Percentiles rank a stretch among this genome's conserved stretches.
Conservation (phyloP, 2,329 filamentous ascomycete species). For the Juglanconis oblonga region DNA sequence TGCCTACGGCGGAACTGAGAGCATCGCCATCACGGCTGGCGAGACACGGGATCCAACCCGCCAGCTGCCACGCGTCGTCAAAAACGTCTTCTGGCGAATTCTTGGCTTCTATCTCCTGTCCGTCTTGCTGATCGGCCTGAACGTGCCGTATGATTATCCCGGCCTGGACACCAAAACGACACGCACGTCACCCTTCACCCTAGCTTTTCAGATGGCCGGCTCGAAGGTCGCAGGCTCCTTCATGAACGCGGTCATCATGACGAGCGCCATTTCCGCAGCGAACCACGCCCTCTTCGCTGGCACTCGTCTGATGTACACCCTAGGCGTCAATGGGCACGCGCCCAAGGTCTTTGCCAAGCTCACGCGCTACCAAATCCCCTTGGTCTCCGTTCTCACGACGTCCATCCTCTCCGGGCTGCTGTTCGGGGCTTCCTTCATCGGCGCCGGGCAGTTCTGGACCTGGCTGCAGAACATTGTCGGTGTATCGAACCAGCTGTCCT, state of each 20-base stretch:
- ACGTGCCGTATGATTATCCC: slow-evolving; percentile 55
- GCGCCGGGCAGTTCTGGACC: slow-evolving; percentile 62
- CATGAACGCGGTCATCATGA: slow-evolving; percentile 61
- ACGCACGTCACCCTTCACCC: slow-evolving; percentile 57
- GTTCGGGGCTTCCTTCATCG: slow-evolving; percentile 64
- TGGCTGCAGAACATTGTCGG: slow-evolving; percentile 68
- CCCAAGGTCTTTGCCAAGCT: slow-evolving; percentile 50
- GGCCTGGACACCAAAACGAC: slow-evolving; percentile 39
- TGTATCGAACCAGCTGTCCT: slow-evolving; percentile 65
- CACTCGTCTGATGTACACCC: slow-evolving; percentile 53
- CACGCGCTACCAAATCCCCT: slow-evolving; percentile 49
- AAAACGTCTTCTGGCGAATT: slow-evolving; percentile 65
- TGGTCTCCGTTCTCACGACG: slow-evolving; percentile 52
- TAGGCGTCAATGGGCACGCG: slow-evolving; percentile 54
- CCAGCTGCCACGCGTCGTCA: slow-evolving; percentile 60
- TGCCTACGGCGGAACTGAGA: slow-evolving; percentile 61
- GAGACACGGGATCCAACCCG: slow-evolving; percentile 62
- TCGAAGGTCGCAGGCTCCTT: slow-evolving; percentile 53
- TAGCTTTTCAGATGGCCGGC: slow-evolving; percentile 59
- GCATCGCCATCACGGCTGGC: slow-evolving; percentile 63
- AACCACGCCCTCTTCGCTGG: slow-evolving; percentile 59
- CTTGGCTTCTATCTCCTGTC: slow-evolving; percentile 52
- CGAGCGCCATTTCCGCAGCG: slow-evolving; percentile 54
- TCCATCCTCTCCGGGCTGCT: slow-evolving; percentile 54
- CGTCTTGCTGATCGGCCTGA: slow-evolving; percentile 54